phyloP scores from a whole-genome alignment of 345 rosid genomes.

The Boechera retrofracta region DNA sequence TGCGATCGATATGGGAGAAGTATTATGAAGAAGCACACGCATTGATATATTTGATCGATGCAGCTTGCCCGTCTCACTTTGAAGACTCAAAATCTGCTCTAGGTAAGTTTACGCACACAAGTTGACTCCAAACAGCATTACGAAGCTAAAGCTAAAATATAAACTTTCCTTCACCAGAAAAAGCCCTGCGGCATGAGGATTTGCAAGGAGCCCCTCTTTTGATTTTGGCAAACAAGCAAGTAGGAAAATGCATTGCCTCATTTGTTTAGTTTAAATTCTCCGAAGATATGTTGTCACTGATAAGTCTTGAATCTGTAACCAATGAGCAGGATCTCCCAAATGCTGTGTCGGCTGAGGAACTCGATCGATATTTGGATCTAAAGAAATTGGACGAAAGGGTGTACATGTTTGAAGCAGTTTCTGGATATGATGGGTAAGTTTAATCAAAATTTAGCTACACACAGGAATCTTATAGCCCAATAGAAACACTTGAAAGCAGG shows the following conservation, averaged over 20 bases:
- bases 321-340: slow-evolving; percentile 80
- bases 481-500: neutral
- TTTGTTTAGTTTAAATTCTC: neutral
- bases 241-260: slow-evolving; percentile 29
- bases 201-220: slow-evolving; percentile 94
- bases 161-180: slow-evolving; percentile 54
- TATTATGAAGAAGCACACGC: slow-evolving; percentile 99
- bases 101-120: slow-evolving; percentile 50
- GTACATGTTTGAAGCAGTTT: slow-evolving; percentile 93
- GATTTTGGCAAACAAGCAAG: slow-evolving; percentile 98
- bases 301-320: slow-evolving; percentile 15
- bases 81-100: slow-evolving; percentile 96
- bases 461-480: neutral
- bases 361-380: slow-evolving; percentile 81
- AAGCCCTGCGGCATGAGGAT: slow-evolving; percentile 94
- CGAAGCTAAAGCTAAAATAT: slow-evolving; percentile 20
- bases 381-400: slow-evolving; percentile 94
- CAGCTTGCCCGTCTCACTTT: slow-evolving; percentile 89
- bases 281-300: slow-evolving; percentile 14
- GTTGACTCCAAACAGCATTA: slow-evolving; percentile 5
- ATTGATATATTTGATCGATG: slow-evolving; percentile 86
- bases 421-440: slow-evolving; percentile 89
- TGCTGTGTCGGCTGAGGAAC: slow-evolving; percentile 87
- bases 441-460: neutral
- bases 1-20: slow-evolving; percentile 98